Evolutionary conservation across 2,329 filamentous ascomycete species (phyloP).

Genomic region (Hypoxylon sp.): DNA sequence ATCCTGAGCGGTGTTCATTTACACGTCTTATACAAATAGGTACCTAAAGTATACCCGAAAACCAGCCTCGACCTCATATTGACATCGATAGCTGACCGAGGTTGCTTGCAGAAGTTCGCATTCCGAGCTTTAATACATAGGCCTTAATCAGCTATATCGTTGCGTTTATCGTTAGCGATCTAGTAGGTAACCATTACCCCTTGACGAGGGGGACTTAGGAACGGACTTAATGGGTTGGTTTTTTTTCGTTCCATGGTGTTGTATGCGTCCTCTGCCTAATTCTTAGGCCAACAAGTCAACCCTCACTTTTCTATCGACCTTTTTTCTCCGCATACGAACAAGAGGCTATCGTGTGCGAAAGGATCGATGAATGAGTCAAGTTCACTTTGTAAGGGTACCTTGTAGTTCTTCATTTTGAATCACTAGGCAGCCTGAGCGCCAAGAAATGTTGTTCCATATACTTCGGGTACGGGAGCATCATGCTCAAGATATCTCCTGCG

Average conservation of each 20-base stretch:
- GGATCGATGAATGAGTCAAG: not conserved
- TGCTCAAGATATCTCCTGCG: conserved; percentile 38
- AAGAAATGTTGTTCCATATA: not conserved
- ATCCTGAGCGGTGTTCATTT: not conserved
- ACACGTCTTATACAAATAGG: not conserved
- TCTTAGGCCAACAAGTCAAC: not conserved
- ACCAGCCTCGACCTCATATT: not conserved
- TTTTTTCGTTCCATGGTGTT: not conserved
- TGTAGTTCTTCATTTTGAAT: not conserved
- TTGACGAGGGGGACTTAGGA: not conserved
- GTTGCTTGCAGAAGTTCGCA: not conserved
- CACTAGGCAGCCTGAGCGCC: not conserved
- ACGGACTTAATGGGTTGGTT: not conserved
- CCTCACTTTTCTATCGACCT: not conserved
- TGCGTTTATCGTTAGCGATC: not conserved
- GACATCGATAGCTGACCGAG: not conserved
- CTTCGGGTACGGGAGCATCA: not conserved
- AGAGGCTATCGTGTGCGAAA: not conserved
- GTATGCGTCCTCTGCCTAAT: not conserved
- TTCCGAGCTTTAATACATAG: not conserved
- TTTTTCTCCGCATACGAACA: not conserved
- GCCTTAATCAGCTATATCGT: not conserved
- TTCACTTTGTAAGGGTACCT: not conserved
- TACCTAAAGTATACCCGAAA: not conserved
- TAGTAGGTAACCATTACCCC: not conserved